These are phyloP conservation scores for Pholiota adiposa DNA, from an alignment of 1,284 basidiomycete species.

Conservation along the genomic window DNA sequence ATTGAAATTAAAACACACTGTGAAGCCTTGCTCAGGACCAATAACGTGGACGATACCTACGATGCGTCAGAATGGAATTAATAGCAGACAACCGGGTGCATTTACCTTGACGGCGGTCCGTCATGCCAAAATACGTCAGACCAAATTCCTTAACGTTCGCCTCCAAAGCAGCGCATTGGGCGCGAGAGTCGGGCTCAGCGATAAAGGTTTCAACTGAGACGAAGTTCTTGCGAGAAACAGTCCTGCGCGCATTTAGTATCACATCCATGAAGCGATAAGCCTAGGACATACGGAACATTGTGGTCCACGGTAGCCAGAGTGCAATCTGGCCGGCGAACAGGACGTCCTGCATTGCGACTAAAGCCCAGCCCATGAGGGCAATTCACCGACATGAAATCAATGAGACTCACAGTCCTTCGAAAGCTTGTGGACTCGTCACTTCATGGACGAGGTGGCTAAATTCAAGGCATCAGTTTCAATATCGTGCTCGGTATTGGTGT, in stretches of 20 bases:
- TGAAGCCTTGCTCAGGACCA: slow-evolving; percentile 97
- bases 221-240: slow-evolving; percentile 86
- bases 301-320: slow-evolving; percentile 96
- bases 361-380: slow-evolving; percentile 17
- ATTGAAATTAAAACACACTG: slow-evolving; percentile 47
- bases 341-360: slow-evolving; percentile 80
- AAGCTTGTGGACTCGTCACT: slow-evolving; percentile 96
- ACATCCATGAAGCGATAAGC: background rate
- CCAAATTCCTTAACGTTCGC: slow-evolving; percentile 97
- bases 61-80: slow-evolving; percentile 10
- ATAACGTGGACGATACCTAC: slow-evolving; percentile 94
- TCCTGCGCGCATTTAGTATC: slow-evolving; percentile 49
- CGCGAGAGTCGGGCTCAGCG: slow-evolving; percentile 86
- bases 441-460: slow-evolving; percentile 91
- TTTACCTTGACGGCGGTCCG: slow-evolving; percentile 85
- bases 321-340: slow-evolving; percentile 90
- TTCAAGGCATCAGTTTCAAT: slow-evolving; percentile 13
- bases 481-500: slow-evolving; percentile 3
- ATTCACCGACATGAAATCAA: slow-evolving; percentile 1
- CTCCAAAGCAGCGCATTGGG: slow-evolving; percentile 91
- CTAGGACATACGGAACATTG: slow-evolving; percentile 84
- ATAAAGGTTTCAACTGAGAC: slow-evolving; percentile 81
- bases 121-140: slow-evolving; percentile 94
- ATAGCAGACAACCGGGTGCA: background rate
- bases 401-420: slow-evolving; percentile 82